Evolutionary conservation across 306 rosid genomes (phyloP).

Genomic region (Cucurbita argyrosperma): DNA sequence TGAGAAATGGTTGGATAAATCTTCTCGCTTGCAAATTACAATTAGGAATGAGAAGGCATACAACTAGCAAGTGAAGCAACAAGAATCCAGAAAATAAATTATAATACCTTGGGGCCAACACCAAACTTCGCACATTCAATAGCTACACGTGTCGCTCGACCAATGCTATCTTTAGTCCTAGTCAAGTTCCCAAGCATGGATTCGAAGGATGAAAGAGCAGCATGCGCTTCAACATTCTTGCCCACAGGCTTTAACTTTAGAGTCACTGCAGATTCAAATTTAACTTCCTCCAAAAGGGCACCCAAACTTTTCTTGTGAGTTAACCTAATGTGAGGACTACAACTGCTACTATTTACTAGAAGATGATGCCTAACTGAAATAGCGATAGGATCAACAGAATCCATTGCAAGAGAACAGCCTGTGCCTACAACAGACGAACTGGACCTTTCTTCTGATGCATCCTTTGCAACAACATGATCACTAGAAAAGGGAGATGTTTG

Average conservation of each 20-base stretch:
- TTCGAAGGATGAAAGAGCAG: constrained; percentile 68
- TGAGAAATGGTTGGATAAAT: neutral
- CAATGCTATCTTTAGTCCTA: constrained; percentile 93
- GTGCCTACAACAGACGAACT: constrained; percentile 57
- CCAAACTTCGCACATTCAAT: constrained; percentile 92
- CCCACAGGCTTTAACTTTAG: constrained; percentile 42
- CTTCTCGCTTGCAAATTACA: neutral
- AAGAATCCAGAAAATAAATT: neutral
- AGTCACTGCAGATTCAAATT: constrained; percentile 29
- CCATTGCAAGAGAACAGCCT: constrained; percentile 41
- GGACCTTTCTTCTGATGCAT: constrained; percentile 25
- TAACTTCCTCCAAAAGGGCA: constrained; percentile 28
- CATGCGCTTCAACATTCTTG: constrained; percentile 49
- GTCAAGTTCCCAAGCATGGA: constrained; percentile 67
- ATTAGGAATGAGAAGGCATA: neutral
- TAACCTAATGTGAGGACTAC: constrained; percentile 66
- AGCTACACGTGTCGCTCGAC: constrained; percentile 86
- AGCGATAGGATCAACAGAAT: constrained; percentile 44
- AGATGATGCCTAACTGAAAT: constrained; percentile 58
- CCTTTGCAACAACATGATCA: constrained; percentile 29
- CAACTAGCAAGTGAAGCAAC: neutral
- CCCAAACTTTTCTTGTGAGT: constrained; percentile 30
- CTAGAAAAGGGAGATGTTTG: constrained; percentile 40
- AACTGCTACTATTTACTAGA: constrained; percentile 55
- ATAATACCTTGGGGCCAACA: constrained; percentile 59